phyloP scores from a whole-genome alignment of 768 basidiomycete species.

The Russula compacta region DNA sequence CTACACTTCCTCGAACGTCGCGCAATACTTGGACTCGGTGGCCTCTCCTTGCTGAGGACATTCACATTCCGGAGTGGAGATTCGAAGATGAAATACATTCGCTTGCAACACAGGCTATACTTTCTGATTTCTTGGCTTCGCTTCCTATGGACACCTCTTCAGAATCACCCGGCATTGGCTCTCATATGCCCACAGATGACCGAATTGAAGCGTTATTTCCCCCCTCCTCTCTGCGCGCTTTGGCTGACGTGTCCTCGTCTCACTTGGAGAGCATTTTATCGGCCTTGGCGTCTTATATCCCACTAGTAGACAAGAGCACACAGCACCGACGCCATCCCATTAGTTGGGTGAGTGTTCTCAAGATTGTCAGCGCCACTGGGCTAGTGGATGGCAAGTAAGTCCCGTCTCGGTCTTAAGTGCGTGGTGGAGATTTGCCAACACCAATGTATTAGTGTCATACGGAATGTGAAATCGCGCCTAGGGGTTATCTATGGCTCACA shows the following conservation, averaged over 20 bases:
- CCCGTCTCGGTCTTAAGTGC: not conserved
- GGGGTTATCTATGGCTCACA: constrained; percentile 13
- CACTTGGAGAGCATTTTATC: constrained; percentile 46
- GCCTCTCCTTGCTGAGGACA: constrained; percentile 58
- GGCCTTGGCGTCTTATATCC: constrained; percentile 46
- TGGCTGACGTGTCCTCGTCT: constrained; percentile 37
- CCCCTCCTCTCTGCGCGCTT: constrained; percentile 26
- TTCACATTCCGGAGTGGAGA: constrained; percentile 58
- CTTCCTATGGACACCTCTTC: constrained; percentile 13
- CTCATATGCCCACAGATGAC: constrained; percentile 15
- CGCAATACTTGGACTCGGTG: constrained; percentile 64
- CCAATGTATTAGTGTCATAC: not conserved
- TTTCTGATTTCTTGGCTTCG: constrained; percentile 20
- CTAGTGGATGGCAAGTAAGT: constrained; percentile 25
- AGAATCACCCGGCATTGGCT: not conserved
- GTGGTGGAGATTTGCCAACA: not conserved
- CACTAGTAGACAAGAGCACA: constrained; percentile 46
- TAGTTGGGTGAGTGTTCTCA: constrained; percentile 56
- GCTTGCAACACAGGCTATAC: constrained; percentile 32
- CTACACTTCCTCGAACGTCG: constrained; percentile 10
- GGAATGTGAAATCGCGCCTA: constrained; percentile 13
- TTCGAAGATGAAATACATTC: constrained; percentile 58
- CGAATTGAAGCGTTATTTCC: constrained; percentile 26
- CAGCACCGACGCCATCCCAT: constrained; percentile 57
- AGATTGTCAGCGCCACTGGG: constrained; percentile 38